These are phyloP conservation scores for Tylopilus sp. DNA, from an alignment of 1,284 basidiomycete genomes.

Conservation along the genomic window DNA sequence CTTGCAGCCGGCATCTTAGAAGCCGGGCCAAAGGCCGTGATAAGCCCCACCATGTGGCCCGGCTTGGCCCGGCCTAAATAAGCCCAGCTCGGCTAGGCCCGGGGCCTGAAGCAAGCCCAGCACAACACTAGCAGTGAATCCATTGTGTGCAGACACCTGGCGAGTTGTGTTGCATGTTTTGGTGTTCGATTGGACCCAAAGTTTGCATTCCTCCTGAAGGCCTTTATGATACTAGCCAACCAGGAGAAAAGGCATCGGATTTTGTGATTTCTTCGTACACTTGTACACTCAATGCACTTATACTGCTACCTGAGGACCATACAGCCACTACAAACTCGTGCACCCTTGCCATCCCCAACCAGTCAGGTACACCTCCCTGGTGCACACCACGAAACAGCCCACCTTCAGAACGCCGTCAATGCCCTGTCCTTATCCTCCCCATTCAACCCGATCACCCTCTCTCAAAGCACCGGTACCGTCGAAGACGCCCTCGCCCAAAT, in stretches of 20 bases:
- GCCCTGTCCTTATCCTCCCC: no score
- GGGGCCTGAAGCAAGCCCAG: not conserved
- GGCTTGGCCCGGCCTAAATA: not conserved
- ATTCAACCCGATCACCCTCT: no score
- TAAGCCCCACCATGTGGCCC: not conserved
- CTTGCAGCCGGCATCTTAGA: not conserved
- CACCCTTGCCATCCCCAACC: not conserved
- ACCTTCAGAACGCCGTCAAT: not conserved
- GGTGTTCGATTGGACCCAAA: no score
- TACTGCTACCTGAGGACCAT: not conserved
- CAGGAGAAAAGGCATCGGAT: not conserved
- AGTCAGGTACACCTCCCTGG: not conserved
- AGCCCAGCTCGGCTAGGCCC: not conserved
- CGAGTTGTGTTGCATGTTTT: no score
- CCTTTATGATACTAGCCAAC: no score
- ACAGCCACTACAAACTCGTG: not conserved
- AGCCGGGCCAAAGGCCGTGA: not conserved
- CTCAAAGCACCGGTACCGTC: not conserved
- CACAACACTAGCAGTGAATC: slow-evolving; percentile 2
- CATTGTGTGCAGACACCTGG: no score
- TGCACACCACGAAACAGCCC: not conserved
- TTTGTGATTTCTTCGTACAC: no score
- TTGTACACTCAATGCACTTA: not conserved
- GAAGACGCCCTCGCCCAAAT: not conserved
- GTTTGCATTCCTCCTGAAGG: no score